phyloP scores from a whole-genome alignment of 208 protist genomes.

The Porcisia deanei region DNA sequence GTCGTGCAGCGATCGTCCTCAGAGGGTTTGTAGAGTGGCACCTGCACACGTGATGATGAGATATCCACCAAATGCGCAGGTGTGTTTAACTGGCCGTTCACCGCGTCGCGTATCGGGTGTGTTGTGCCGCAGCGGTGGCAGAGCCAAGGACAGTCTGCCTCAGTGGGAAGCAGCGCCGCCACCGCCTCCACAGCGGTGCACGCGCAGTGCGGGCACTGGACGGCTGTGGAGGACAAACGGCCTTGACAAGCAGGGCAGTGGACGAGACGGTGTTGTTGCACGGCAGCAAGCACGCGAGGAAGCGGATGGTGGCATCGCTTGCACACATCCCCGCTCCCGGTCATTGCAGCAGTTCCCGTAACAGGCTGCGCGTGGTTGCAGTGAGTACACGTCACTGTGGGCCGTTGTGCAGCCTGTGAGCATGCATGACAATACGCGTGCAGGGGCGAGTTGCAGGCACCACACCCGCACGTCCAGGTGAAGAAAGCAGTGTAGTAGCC shows the following conservation, averaged over 20 bases:
- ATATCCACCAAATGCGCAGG: not conserved
- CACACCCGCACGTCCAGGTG: slow-evolving; percentile 76
- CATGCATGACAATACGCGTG: slow-evolving; percentile 59
- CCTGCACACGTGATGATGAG: not conserved
- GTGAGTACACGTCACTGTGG: slow-evolving; percentile 26
- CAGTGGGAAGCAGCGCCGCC: slow-evolving; percentile 31
- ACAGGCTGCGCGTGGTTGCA: slow-evolving; percentile 8
- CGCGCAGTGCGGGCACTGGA: slow-evolving; percentile 38
- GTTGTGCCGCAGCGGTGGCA: slow-evolving; percentile 39
- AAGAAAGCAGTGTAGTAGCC: slow-evolving; percentile 54
- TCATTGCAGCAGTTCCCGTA: not conserved
- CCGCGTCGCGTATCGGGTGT: slow-evolving; percentile 23
- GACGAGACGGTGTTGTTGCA: slow-evolving; percentile 25
- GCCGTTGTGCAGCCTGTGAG: slow-evolving; percentile 18
- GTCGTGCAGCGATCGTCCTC: slow-evolving; percentile 25
- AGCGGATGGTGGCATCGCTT: slow-evolving; percentile 38
- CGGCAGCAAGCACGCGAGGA: slow-evolving; percentile 40
- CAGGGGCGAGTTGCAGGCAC: slow-evolving; percentile 41
- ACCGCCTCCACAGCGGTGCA: slow-evolving; percentile 27
- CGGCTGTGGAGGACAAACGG: slow-evolving; percentile 20
- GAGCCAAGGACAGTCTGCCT: slow-evolving; percentile 41
- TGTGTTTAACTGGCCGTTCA: not conserved
- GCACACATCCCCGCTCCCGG: slow-evolving; percentile 14
- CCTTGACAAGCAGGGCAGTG: slow-evolving; percentile 45
- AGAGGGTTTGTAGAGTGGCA: not conserved